phyloP scores from a whole-genome alignment of 495 filamentous ascomycete genomes.

The Xylaria longipes region DNA sequence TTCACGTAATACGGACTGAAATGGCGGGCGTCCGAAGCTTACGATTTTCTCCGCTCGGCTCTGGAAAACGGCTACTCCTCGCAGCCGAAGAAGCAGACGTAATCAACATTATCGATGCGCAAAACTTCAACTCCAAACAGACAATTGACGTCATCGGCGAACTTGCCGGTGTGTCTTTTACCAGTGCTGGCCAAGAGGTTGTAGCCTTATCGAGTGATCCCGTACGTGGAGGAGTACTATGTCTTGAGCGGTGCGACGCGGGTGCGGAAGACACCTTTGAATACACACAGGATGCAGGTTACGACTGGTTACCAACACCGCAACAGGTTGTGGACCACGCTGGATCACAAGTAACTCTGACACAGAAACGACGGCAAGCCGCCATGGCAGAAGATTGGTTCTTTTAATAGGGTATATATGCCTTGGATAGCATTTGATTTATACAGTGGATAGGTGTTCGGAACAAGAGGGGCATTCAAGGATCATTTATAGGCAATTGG shows the following conservation, averaged over 20 bases:
- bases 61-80: slow-evolving; percentile 74
- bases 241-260: slow-evolving; percentile 66
- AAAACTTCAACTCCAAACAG: slow-evolving; percentile 70
- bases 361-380: slow-evolving; percentile 40
- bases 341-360: slow-evolving; percentile 33
- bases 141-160: slow-evolving; percentile 87
- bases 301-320: slow-evolving; percentile 45
- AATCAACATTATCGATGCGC: slow-evolving; percentile 78
- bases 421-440: slow-evolving; percentile 6
- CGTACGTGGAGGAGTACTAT: slow-evolving; percentile 79
- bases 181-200: slow-evolving; percentile 73
- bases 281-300: slow-evolving; percentile 33
- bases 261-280: slow-evolving; percentile 51
- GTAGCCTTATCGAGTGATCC: slow-evolving; percentile 78
- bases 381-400: slow-evolving; percentile 42
- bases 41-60: slow-evolving; percentile 80
- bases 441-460: slow-evolving; percentile 8
- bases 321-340: slow-evolving; percentile 36
- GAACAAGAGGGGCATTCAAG: slow-evolving; percentile 11
- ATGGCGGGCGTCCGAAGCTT: slow-evolving; percentile 81
- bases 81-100: slow-evolving; percentile 86
- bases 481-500: background rate
- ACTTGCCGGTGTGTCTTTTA: slow-evolving; percentile 76
- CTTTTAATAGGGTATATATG: slow-evolving; percentile 36
- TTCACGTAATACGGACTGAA: slow-evolving; percentile 72